phyloP scores from a whole-genome alignment of 768 basidiomycete species.

The Lactarius quietus region DNA sequence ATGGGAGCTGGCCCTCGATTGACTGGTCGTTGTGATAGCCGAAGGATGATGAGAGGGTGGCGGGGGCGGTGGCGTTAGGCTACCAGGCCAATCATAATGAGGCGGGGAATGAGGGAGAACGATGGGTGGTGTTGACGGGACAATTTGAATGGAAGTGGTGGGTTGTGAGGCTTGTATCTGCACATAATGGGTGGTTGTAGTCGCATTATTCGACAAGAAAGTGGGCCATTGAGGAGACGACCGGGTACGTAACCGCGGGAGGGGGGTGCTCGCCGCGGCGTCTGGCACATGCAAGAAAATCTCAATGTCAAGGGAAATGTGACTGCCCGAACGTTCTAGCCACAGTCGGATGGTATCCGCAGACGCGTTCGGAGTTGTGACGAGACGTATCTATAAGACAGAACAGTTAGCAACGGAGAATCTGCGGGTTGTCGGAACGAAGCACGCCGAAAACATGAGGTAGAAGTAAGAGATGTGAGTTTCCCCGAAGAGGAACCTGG shows the following conservation, averaged over 20 bases:
- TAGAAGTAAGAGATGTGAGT: slow-evolving; percentile 12
- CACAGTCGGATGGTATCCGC: slow-evolving; percentile 79
- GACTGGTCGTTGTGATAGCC: slow-evolving; percentile 30
- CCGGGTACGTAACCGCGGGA: slow-evolving; percentile 23
- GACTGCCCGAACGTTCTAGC: slow-evolving; percentile 73
- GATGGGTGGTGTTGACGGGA: slow-evolving; percentile 24
- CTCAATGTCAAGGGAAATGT: slow-evolving; percentile 73
- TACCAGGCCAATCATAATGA: slow-evolving; percentile 23
- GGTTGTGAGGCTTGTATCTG: slow-evolving; percentile 26
- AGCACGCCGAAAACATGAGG: slow-evolving; percentile 25
- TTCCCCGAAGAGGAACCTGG: slow-evolving; percentile 15
- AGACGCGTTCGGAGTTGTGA: slow-evolving; percentile 64
- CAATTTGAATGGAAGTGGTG: slow-evolving; percentile 26
- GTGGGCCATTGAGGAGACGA: slow-evolving; percentile 28
- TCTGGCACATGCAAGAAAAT: slow-evolving; percentile 59
- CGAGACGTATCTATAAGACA: slow-evolving; percentile 58
- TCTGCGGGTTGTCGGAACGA: slow-evolving; percentile 18
- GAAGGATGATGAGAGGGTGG: slow-evolving; percentile 25
- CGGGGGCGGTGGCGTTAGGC: slow-evolving; percentile 20
- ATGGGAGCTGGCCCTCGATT: slow-evolving; percentile 48
- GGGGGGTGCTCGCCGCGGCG: slow-evolving; percentile 22
- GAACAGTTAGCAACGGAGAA: slow-evolving; percentile 23
- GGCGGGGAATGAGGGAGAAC: slow-evolving; percentile 26
- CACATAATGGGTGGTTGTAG: slow-evolving; percentile 27
- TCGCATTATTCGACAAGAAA: slow-evolving; percentile 27